Conservation (phyloP, 257 asterid species). For the Solanum rostratum region DNA sequence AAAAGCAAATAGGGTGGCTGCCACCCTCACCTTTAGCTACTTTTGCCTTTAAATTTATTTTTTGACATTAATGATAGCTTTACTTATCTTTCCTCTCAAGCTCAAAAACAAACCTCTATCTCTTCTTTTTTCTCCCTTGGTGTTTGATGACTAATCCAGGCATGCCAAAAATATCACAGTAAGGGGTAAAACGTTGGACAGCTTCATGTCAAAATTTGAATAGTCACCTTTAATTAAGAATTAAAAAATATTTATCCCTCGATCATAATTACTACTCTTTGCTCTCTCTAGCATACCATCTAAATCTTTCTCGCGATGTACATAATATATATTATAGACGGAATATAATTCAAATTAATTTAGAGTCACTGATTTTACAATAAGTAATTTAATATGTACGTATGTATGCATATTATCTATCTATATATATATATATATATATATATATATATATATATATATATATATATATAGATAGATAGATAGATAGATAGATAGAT, state of each 20-base stretch:
- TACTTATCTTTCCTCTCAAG: conserved; percentile 20
- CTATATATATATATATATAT: too few relatives aligned
- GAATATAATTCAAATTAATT: too few relatives aligned
- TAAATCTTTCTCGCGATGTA: background rate
- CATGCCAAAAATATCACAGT: background rate
- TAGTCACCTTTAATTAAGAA: too few relatives aligned
- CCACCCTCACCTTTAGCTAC: conserved; percentile 6
- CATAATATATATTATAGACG: background rate
- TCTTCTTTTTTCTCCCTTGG: background rate
- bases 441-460: too few relatives aligned
- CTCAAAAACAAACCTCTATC: background rate
- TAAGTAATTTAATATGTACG: background rate
- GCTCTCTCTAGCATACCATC: background rate
- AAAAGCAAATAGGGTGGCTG: conserved; percentile 4
- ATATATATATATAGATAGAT: too few relatives aligned
- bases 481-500: too few relatives aligned
- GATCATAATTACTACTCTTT: background rate
- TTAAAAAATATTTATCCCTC: background rate
- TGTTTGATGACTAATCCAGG: too few relatives aligned
- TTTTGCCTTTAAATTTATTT: conserved; percentile 24
- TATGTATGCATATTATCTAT: background rate
- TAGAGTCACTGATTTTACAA: background rate
- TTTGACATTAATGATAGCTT: conserved; percentile 21
- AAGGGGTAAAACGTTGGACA: background rate
- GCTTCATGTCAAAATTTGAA: too few relatives aligned